Evolutionary conservation across 768 basidiomycete genomes (phyloP).

Genomic region (Mycena epipterygia): DNA sequence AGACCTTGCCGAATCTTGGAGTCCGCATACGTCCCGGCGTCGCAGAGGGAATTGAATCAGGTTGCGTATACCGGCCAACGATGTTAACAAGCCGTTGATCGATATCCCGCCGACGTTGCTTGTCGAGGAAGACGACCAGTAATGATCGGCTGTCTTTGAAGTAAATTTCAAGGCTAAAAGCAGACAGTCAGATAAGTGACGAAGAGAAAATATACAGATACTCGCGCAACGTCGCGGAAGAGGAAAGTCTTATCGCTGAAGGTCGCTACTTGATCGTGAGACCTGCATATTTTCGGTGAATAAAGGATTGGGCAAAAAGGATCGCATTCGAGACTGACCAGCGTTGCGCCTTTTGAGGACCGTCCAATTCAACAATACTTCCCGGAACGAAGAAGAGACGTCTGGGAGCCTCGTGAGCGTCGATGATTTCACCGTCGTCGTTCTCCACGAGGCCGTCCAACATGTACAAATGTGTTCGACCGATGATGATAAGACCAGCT

Average conservation of each 20-base stretch:
- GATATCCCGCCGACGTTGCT: conserved; percentile 71
- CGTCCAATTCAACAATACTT: conserved; percentile 83
- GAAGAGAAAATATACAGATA: conserved; percentile 26
- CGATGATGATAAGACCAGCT: conserved; percentile 93
- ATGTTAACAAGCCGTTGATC: conserved; percentile 66
- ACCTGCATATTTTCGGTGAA: conserved; percentile 58
- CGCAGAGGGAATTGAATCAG: conserved; percentile 52
- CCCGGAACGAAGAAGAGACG: conserved; percentile 88
- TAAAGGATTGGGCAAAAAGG: conserved; percentile 7
- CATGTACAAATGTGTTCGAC: conserved; percentile 89
- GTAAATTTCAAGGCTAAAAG: conserved; percentile 85
- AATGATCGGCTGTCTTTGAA: conserved; percentile 93
- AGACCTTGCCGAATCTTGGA: conserved; percentile 68
- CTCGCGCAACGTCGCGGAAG: conserved; percentile 93
- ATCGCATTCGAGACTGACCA: conserved; percentile 68
- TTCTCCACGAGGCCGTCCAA: conserved; percentile 91
- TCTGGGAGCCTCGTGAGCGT: conserved; percentile 87
- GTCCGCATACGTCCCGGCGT: conserved; percentile 68
- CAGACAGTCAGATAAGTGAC: background rate
- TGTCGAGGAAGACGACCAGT: conserved; percentile 84
- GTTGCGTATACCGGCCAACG: conserved; percentile 53
- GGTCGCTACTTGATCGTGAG: conserved; percentile 81
- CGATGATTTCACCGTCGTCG: conserved; percentile 90
- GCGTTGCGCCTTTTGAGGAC: conserved; percentile 83
- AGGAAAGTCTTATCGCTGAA: conserved; percentile 88